Conservation (phyloP, 1,139 yeast species). For the Geotrichum siamense region DNA sequence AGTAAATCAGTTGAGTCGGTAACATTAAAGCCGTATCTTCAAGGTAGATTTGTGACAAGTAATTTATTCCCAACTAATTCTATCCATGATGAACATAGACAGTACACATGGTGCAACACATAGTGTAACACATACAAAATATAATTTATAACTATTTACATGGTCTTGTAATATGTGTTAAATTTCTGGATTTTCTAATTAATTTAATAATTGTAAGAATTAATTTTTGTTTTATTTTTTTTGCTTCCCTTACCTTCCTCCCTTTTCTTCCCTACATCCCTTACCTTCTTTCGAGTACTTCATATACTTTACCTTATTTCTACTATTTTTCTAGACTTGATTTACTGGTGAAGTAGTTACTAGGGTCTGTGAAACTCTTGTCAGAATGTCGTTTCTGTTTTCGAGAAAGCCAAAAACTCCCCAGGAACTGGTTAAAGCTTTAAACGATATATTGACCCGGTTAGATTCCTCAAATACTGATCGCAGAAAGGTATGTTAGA, state of each 20-base stretch:
- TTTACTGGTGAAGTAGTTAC: neutral
- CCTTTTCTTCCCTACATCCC: neutral
- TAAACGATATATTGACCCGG: conserved; percentile 66
- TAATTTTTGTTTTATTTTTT: neutral
- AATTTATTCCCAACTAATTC: too few species aligned
- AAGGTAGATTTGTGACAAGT: too few species aligned
- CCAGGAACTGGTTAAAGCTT: conserved; percentile 65
- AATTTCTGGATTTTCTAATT: too few species aligned
- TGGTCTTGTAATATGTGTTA: too few species aligned
- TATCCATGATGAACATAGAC: too few species aligned
- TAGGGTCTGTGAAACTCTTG: neutral
- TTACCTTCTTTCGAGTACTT: neutral
- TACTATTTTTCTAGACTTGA: neutral
- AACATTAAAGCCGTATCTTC: too few species aligned
- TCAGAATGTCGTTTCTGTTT: conserved; percentile 78
- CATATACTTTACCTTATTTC: neutral
- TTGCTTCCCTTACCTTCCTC: neutral
- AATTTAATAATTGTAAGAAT: too few species aligned
- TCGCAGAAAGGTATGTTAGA: conserved; percentile 39
- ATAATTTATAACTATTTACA: too few species aligned
- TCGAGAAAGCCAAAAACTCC: conserved; percentile 91
- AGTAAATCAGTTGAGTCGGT: too few species aligned
- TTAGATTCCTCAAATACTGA: conserved; percentile 47
- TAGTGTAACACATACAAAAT: too few species aligned
- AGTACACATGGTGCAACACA: too few species aligned